These are phyloP conservation scores for Solanum lignicaule DNA, from an alignment of 257 asterid genomes.

Conservation along the genomic window DNA sequence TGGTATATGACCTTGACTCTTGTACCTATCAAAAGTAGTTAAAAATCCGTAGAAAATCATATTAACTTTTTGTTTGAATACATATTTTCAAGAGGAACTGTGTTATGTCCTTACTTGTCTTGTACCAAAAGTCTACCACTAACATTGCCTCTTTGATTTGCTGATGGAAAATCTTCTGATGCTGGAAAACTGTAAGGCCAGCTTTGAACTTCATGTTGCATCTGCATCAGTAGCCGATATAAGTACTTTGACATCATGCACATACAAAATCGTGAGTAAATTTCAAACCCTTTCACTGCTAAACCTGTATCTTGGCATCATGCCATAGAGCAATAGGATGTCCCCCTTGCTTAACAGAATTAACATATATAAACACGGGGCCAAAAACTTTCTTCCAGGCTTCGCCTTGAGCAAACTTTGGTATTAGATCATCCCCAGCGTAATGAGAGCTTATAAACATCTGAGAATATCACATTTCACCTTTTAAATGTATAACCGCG, in stretches of 20 bases:
- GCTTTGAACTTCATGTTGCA: constrained; percentile 29
- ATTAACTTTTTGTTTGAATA: background rate
- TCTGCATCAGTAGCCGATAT: background rate
- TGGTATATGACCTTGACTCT: constrained; percentile 14
- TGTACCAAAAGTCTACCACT: constrained; percentile 43
- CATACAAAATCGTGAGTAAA: background rate
- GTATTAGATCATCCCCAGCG: constrained; percentile 43
- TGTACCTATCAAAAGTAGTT: constrained; percentile 15
- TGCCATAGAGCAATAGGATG: constrained; percentile 46
- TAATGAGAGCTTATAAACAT: constrained; percentile 55
- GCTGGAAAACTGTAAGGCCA: constrained; percentile 65
- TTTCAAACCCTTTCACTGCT: background rate
- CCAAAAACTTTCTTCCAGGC: constrained; percentile 72
- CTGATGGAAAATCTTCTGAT: constrained; percentile 39
- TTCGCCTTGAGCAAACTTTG: constrained; percentile 47
- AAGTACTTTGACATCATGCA: background rate
- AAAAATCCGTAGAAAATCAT: background rate
- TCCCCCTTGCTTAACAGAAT: constrained; percentile 23
- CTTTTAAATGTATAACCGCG: background rate
- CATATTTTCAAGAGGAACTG: background rate
- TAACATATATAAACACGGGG: constrained; percentile 56
- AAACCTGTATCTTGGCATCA: constrained; percentile 59
- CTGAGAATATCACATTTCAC: constrained; percentile 10
- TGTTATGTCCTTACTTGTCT: constrained; percentile 30
- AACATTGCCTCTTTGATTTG: constrained; percentile 39